Conservation (phyloP, 2,329 filamentous ascomycete genomes). For the Elsinoe fawcettii region DNA sequence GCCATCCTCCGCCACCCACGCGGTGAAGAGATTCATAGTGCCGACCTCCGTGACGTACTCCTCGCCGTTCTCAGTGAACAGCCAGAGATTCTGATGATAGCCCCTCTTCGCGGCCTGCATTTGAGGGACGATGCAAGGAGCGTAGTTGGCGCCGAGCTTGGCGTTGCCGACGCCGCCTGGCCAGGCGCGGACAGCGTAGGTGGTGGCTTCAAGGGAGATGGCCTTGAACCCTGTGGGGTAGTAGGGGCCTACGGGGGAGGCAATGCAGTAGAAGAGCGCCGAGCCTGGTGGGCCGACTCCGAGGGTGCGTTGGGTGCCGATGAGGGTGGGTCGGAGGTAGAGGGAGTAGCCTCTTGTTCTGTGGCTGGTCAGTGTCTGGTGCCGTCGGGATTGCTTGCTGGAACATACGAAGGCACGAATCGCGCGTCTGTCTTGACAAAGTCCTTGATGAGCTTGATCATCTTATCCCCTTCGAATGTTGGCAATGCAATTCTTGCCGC, state of each 20-base stretch:
- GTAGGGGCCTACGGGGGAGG: constrained; percentile 92
- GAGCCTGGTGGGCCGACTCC: constrained; percentile 88
- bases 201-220: constrained; percentile 86
- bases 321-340: constrained; percentile 93
- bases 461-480: constrained; percentile 64
- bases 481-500: constrained; percentile 86
- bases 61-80: constrained; percentile 66
- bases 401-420: constrained; percentile 70
- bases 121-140: constrained; percentile 97
- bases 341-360: constrained; percentile 75
- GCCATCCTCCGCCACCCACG: constrained; percentile 74
- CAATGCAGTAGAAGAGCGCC: constrained; percentile 88
- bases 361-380: constrained; percentile 7
- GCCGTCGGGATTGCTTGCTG: background rate
- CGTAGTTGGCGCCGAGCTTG: constrained; percentile 98
- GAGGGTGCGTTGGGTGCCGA: constrained; percentile 90
- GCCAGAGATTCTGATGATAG: constrained; percentile 97
- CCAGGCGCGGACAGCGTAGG: constrained; percentile 96
- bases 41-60: constrained; percentile 96
- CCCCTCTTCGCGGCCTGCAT: constrained; percentile 82
- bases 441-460: constrained; percentile 74
- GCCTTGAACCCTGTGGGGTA: constrained; percentile 99
- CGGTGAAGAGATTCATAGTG: constrained; percentile 97
- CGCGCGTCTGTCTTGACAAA: constrained; percentile 74
- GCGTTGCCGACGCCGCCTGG: constrained; percentile 95